phyloP scores from a whole-genome alignment of 2,329 filamentous ascomycete genomes.

The Aspergillus aculeatus region DNA sequence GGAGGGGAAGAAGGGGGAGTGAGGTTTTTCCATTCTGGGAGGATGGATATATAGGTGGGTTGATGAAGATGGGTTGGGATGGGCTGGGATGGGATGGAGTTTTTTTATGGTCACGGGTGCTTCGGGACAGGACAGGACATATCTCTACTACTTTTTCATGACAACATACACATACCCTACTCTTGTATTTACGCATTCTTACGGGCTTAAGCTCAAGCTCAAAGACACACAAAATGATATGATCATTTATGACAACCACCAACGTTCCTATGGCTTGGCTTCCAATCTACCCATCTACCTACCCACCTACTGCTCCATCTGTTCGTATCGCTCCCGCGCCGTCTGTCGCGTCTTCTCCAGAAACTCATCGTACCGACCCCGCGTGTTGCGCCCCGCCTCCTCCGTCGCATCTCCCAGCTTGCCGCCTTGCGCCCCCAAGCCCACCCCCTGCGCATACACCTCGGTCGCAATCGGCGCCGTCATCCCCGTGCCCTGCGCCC shows the following conservation, averaged over 20 bases:
- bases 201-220: no score
- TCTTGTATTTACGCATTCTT: background rate
- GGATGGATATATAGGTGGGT: background rate
- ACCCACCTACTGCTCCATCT: constrained; percentile 29
- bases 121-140: background rate
- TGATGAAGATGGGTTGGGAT: background rate
- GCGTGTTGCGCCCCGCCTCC: constrained; percentile 50
- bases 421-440: constrained; percentile 49
- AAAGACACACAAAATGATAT: no score
- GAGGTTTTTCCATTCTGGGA: no score
- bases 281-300: no score
- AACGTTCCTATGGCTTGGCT: background rate
- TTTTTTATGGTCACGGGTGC: background rate
- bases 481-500: constrained; percentile 50
- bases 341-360: constrained; percentile 48
- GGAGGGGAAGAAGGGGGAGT: constrained; percentile 10
- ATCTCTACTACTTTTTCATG: constrained; percentile 1
- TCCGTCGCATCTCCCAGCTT: constrained; percentile 50
- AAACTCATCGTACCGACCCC: constrained; percentile 49
- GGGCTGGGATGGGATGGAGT: background rate
- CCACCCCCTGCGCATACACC: constrained; percentile 51
- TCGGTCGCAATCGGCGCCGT: constrained; percentile 49
- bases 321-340: constrained; percentile 49
- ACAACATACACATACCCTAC: background rate
- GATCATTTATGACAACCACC: no score